Percentiles rank a stretch among this genome's conserved stretches.
Conservation (phyloP, 768 basidiomycete species). For the Cyclocybe aegerita region DNA sequence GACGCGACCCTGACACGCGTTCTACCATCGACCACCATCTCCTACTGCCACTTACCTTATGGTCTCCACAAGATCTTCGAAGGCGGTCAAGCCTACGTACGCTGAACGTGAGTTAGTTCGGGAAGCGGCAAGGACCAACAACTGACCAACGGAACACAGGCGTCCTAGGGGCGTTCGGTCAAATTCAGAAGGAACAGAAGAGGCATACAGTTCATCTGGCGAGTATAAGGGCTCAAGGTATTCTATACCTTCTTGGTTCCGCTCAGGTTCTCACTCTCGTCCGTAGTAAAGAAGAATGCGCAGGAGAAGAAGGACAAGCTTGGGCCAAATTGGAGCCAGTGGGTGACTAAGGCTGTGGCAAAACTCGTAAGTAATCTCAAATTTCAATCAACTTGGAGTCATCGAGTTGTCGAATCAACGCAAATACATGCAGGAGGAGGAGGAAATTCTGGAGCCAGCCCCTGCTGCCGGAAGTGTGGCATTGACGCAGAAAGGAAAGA, state of each 20-base stretch:
- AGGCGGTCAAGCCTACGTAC: constrained; percentile 17
- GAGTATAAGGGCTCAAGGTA: constrained; percentile 40
- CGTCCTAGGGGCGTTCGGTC: constrained; percentile 44
- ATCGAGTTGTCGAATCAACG: too few relatives aligned
- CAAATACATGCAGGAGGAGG: constrained; percentile 31
- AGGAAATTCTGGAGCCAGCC: constrained; percentile 39
- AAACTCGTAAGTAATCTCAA: constrained; percentile 35
- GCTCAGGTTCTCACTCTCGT: background rate
- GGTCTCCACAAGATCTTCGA: constrained; percentile 13
- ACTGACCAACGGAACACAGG: constrained; percentile 27
- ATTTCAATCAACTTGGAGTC: background rate
- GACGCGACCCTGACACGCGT: background rate
- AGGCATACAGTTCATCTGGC: constrained; percentile 45
- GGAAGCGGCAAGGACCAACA: background rate
- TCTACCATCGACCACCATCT: background rate
- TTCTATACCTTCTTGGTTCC: background rate
- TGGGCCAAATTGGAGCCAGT: constrained; percentile 48
- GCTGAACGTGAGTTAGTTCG: constrained; percentile 18
- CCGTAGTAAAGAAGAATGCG: constrained; percentile 44
- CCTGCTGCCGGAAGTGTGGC: constrained; percentile 35
- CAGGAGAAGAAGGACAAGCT: constrained; percentile 41
- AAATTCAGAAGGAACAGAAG: constrained; percentile 43
- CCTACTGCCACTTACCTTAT: constrained; percentile 1
- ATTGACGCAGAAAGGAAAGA: constrained; percentile 44
- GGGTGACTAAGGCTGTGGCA: constrained; percentile 44